Percentiles rank a stretch among this genome's conserved stretches.
Evolutionary conservation across 176 grass and related monocot genomes (phyloP).

Genomic region (Zizania latifolia): DNA sequence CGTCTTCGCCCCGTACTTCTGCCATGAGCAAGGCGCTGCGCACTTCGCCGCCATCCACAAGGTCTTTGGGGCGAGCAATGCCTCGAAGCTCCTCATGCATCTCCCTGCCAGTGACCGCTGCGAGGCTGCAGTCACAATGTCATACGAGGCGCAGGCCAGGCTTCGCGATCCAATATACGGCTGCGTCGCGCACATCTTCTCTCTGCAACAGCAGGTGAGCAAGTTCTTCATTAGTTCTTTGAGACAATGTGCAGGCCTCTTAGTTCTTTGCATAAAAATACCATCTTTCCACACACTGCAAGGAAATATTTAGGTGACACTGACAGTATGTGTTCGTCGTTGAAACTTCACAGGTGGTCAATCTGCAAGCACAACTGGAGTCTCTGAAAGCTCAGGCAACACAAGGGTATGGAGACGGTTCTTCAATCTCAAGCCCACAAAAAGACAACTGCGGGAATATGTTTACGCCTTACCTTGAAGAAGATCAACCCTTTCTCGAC

Average conservation of each 20-base stretch:
- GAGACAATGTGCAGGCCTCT: not conserved
- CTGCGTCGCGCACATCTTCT: conserved; percentile 83
- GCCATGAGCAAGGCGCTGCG: conserved; percentile 72
- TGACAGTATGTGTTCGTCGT: conserved; percentile 3
- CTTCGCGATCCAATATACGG: conserved; percentile 72
- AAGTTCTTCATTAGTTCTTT: conserved; percentile 18
- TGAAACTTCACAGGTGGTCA: conserved; percentile 56
- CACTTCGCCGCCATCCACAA: conserved; percentile 86
- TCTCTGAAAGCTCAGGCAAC: conserved; percentile 53
- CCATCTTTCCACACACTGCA: not conserved
- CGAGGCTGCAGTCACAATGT: conserved; percentile 73
- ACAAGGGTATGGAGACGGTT: conserved; percentile 29
- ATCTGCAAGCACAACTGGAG: conserved; percentile 77
- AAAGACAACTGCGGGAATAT: conserved; percentile 33
- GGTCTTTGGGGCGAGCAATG: conserved; percentile 91
- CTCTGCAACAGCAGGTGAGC: conserved; percentile 87
- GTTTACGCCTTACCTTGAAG: conserved; percentile 21
- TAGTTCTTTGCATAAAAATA: conserved; percentile 3
- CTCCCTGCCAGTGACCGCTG: conserved; percentile 57
- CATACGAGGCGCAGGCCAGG: conserved; percentile 93
- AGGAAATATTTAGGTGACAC: conserved; percentile 11
- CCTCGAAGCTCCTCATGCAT: conserved; percentile 73
- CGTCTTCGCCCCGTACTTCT: conserved; percentile 79
- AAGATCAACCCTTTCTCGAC: conserved; percentile 1
- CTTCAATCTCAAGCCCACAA: conserved; percentile 31